Conservation (phyloP, 2,329 filamentous ascomycete genomes). For the Phialophora tarda region DNA sequence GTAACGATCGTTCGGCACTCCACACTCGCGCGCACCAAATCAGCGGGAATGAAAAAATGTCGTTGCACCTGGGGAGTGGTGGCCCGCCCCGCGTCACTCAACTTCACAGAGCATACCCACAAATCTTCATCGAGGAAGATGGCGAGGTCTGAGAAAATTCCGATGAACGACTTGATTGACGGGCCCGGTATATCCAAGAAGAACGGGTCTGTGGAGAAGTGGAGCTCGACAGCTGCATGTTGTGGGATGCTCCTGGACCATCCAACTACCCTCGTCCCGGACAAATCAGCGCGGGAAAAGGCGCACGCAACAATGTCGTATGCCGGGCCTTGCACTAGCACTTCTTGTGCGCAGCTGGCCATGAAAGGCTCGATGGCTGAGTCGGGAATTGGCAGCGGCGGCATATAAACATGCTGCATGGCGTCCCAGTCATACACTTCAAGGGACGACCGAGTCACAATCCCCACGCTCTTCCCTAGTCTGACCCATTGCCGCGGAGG, state of each 20-base stretch:
- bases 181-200: not conserved
- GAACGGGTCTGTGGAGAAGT: not conserved
- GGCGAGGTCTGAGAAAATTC: conserved; percentile 4
- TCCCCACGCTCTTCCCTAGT: not conserved
- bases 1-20: not conserved
- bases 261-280: not conserved
- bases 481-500: not conserved
- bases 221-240: not conserved
- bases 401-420: not conserved
- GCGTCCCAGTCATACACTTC: conserved; percentile 9
- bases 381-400: not conserved
- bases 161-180: not conserved
- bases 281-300: not conserved
- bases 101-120: conserved; percentile 13
- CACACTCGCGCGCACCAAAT: not conserved
- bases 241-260: not conserved
- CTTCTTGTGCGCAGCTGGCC: not conserved
- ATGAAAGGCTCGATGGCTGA: no score
- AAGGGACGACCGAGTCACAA: not conserved
- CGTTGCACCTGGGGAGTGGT: not conserved
- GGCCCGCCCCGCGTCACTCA: not conserved
- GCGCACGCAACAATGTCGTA: not conserved
- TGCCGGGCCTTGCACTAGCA: not conserved
- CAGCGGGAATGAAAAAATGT: conserved; percentile 13
- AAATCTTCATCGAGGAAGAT: conserved; percentile 10